A percentile compares a stretch with the other conserved stretches of the same genome.
phyloP scores from a whole-genome alignment of 768 basidiomycete species.

The Mrakia blollopis region DNA sequence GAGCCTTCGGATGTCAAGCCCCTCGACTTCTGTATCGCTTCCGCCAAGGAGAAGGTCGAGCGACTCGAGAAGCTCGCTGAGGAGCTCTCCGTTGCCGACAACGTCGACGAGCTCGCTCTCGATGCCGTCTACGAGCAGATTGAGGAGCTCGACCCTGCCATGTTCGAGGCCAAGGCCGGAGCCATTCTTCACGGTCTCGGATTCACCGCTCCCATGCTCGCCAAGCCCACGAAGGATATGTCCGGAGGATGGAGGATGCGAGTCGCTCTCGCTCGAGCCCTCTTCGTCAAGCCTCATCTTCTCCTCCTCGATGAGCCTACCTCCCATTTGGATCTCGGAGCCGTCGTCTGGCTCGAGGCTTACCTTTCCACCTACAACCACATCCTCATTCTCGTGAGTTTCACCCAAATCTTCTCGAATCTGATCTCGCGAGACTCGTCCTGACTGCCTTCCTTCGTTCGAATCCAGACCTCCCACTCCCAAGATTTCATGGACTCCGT shows the following conservation, averaged over 20 bases:
- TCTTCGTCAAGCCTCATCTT: constrained; percentile 94
- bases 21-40: constrained; percentile 92
- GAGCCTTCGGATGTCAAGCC: constrained; percentile 94
- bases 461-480: constrained; percentile 74
- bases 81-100: constrained; percentile 81
- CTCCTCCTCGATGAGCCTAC: constrained; percentile 79
- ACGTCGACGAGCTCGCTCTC: constrained; percentile 79
- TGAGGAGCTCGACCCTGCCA: constrained; percentile 91
- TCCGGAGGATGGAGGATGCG: constrained; percentile 99
- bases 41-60: constrained; percentile 87
- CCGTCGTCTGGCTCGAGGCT: constrained; percentile 97
- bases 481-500: constrained; percentile 97
- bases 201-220: constrained; percentile 87
- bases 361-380: constrained; percentile 98
- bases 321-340: constrained; percentile 91
- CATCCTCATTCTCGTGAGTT: constrained; percentile 64
- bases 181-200: constrained; percentile 97
- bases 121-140: constrained; percentile 90
- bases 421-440: background rate
- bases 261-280: constrained; percentile 88
- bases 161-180: constrained; percentile 92
- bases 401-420: background rate
- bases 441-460: constrained; percentile 21
- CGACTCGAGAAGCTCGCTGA: constrained; percentile 89
- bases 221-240: constrained; percentile 96